Base-by-base conservation (phyloP, 2,329 filamentous ascomycete species). In the Sporothrix protearum region DNA sequence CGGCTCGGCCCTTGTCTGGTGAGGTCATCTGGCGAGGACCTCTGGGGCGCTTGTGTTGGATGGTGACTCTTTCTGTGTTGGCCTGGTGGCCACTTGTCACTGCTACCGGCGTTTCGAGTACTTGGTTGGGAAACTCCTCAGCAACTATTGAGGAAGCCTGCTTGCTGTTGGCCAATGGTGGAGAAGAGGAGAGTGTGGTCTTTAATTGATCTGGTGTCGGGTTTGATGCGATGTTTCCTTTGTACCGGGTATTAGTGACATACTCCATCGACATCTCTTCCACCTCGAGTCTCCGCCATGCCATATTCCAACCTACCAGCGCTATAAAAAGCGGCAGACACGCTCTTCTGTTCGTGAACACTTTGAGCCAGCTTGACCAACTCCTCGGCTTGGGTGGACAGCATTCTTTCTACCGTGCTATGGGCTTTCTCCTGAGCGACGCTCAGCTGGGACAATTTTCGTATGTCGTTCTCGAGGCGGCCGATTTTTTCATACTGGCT, bases 401-500 rank as follows among this genome's bases (percentile, higher is more conserved):
- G 10, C 30, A 61, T 39, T 9, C 19, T 53, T 6, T 25, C 19
- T 16, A 72, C 53, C 12, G 16, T 45, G 3, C 14, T 14, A 28
- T 22, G 51, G 6, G 42, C 19, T 12, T 51, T 69, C 16, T 72
- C 73, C 12, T 70, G 70, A 12, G 19, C 51, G 2, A 28, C 22
- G 4, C 42, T 25, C 36, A 61, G 36, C 33, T 57, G 66, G 2
- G 55, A 53, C 33, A 71, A 33, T 5, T 28, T 69, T 19, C 53
- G 61, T 8, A 72, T 5, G 4, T 69, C 69, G 8, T 19, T 51
- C 19, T 73, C 73, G 14, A 75, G 61, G 8, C n/a, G 22, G 3
- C 68, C 59, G 19, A 73, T 70, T 12, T 63, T 72, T 12, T 71
- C 45, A 3, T 47, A 59, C 36, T 74, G 53, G 16, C 28, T 42